Conservation (phyloP, 805 yeast species). For the Schizosaccharomyces japonicus region DNA sequence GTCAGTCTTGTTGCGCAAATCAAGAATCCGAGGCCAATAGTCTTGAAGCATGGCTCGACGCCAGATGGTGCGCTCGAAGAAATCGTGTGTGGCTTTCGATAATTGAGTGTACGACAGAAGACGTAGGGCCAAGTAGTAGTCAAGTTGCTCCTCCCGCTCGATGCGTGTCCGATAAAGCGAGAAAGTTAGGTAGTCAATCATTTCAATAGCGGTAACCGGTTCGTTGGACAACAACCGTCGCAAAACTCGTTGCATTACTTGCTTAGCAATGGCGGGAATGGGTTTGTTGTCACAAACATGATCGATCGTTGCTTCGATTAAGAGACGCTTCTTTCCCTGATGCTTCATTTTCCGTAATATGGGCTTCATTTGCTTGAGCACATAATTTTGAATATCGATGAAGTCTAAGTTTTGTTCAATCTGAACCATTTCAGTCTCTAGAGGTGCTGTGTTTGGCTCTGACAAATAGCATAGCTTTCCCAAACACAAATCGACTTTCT, state of each 20-base stretch:
- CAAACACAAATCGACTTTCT: constrained; percentile 36
- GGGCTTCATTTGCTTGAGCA: background rate
- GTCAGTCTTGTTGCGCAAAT: background rate
- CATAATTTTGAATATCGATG: background rate
- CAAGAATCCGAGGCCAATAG: background rate
- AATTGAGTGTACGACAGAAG: background rate
- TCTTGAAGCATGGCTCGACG: background rate
- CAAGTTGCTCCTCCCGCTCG: background rate
- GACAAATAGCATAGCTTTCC: constrained; percentile 29
- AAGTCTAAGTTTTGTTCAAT: background rate
- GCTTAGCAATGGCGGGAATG: background rate
- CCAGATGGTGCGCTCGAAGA: constrained; percentile 3
- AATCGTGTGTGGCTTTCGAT: background rate
- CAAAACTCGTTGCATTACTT: background rate
- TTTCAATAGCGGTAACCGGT: background rate
- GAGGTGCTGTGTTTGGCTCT: background rate
- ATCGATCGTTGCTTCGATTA: background rate
- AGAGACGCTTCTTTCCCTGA: background rate
- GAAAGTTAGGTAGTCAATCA: background rate
- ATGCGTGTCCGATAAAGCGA: background rate
- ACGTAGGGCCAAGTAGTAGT: background rate
- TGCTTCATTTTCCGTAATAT: background rate
- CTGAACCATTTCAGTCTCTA: background rate
- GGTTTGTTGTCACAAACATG: background rate
- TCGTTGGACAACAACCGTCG: background rate